Base-by-base conservation (phyloP, 2,329 filamentous ascomycete species). In the Diaporthe australafricana region DNA sequence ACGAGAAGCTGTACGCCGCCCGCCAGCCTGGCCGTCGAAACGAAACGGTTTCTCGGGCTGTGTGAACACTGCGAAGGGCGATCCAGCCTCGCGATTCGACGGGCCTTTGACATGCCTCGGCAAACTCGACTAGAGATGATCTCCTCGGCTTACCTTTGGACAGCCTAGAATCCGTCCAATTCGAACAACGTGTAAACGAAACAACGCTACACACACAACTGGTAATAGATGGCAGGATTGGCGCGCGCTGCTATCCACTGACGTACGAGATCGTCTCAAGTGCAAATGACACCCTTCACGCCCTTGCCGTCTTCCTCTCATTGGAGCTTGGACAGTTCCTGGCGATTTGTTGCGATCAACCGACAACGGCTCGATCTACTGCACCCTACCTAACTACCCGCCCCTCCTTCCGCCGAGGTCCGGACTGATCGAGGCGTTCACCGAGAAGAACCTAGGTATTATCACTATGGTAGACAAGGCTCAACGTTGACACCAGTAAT, bases 51-150 rank as follows among this genome's bases (percentile, higher is more conserved):
- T 30, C 45, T 38, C 45, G 42, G 60, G n/a, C 16, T 50, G n/a
- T 35, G 25, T n/a, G 45, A 50, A 50, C 60, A 65, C 48, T 16
- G 60, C 60, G 30, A 65, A 27, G 42, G 42, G 35, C 30, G 60
- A 50, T 50, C 60, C 60, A 65, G 60, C 60, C 60, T 38, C 45
- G 60, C 45, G 57, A 63, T 63, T 63, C 42, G 57, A 63, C 42
- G 45, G 45, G 20, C 32, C 25, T 2, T 48, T 0, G 9, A 65
- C 14, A 27, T 50, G 30, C 45, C 45, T 65, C 45, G 60, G 60
- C 45, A 50, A n/a, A 0, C 30, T 20, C 20, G 20, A 25, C 25
- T 27, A 50, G 20, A 42, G n/a, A 38, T 7, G 6, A 65, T 22
- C n/a, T 48, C 45, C 60, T 65, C 42, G 45, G 60, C 30, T 48